Conservation (phyloP, 495 filamentous ascomycete genomes). For the Cladorrhinum samala region DNA sequence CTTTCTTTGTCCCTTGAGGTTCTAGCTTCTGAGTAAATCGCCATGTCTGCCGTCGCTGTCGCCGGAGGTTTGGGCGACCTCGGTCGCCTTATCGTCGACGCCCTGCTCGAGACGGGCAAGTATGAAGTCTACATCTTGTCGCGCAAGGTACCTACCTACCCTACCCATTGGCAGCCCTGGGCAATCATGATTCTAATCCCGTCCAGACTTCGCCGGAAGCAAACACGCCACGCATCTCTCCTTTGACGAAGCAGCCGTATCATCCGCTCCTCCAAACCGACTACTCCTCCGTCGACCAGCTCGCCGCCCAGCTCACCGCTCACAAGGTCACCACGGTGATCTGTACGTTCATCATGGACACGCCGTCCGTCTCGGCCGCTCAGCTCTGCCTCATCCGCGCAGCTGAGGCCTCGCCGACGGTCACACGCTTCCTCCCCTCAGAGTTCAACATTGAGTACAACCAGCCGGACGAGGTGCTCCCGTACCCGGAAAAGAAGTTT, state of each 20-base stretch:
- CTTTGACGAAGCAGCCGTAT: background rate
- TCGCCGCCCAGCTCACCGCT: background rate
- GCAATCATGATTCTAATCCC: no score
- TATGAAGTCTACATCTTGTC: conserved; percentile 12
- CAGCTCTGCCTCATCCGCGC: conserved; percentile 12
- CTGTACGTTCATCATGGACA: conserved; percentile 12
- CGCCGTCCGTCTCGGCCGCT: background rate
- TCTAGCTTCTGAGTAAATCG: no score
- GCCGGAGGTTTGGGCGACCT: conserved; percentile 11
- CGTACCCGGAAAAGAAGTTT: conserved; percentile 11
- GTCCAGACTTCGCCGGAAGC: no score
- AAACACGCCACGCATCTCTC: background rate
- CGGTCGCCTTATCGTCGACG: conserved; percentile 6
- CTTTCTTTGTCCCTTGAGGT: background rate
- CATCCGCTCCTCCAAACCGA: conserved; percentile 4
- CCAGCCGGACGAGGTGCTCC: conserved; percentile 2
- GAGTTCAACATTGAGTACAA: conserved; percentile 14
- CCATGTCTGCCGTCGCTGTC: conserved; percentile 6
- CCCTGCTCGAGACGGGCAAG: conserved; percentile 8
- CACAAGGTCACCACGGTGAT: background rate
- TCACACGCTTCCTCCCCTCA: conserved; percentile 6
- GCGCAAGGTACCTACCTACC: no score
- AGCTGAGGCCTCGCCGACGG: background rate
- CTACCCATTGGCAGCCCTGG: no score
- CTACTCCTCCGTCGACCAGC: conserved; percentile 1